Evolutionary conservation across 768 basidiomycete species (phyloP), one percentile per base, ranked within the genome.

Genomic region (Lactarius hengduanensis): DNA sequence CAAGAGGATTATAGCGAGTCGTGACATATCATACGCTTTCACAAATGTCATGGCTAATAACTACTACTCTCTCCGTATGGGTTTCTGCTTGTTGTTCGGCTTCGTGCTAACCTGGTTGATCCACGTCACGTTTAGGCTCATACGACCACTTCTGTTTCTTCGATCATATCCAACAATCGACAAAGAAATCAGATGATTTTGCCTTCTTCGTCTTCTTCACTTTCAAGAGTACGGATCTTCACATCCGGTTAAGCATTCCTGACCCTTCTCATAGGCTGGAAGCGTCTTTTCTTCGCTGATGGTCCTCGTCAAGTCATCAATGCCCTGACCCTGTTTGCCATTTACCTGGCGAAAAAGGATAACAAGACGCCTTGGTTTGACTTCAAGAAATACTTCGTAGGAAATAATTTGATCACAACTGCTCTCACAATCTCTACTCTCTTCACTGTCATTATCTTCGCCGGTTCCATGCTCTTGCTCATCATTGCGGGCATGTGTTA

Each of bases 201-300:
- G 96, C 96, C 40, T 98, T 98, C 83, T 99, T 97, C 78, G 86
- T 98, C 74, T 99, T 98, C 86, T 99, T 99, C 79, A 91, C 91
- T 0, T 98, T 99, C 85, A 99, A 99, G 83, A 96, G 96, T 92
- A 67, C 62, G 87, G 80, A 22, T 8, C 1, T 10, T 57, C 20
- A 58, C 26, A 20, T 18, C 40, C n/a, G 32, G 36, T 18, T 54
- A 26, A 15, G 59, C 22, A 57, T 47, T 16, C 47, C 56, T 56
- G 54, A 11, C 34, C 71, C 28, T 68, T 20, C 2, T 16, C 32
- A 9, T 74, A 92, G 90, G 86, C 74, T 94, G 92, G 92, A 94
- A 94, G 77, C 86, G 89, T n/a, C 77, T 94, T 11, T 77, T 94
- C 18, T 79, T 98, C 68, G 94, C 96, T 66, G 97, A 99, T 76